Conservation (phyloP, 371 early-diverging fungal species). For the Mortierella polycephala region DNA sequence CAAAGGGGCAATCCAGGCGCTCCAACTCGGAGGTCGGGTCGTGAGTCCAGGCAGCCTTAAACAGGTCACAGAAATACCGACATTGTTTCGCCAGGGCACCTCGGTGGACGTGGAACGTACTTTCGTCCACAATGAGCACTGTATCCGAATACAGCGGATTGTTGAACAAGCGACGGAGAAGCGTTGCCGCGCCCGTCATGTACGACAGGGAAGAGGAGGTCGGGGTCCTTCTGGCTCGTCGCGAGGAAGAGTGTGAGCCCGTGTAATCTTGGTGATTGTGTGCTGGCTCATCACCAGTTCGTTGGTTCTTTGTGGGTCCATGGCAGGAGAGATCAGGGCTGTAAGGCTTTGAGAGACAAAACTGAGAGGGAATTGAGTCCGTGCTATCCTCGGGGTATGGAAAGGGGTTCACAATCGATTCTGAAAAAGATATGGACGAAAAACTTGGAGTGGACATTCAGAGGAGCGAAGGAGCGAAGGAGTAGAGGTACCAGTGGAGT, state of each 20-base stretch:
- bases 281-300: neutral
- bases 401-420: too few species aligned
- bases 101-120: constrained; percentile 15
- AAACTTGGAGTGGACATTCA: too few species aligned
- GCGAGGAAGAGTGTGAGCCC: neutral
- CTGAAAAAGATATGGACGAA: too few species aligned
- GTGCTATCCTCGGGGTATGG: too few species aligned
- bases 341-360: neutral
- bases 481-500: too few species aligned
- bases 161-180: constrained; percentile 19
- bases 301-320: too few species aligned
- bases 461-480: too few species aligned
- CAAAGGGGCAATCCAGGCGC: constrained; percentile 6
- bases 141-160: constrained; percentile 19
- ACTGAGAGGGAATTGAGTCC: too few species aligned
- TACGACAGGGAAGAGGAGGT: neutral
- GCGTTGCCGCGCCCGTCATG: neutral
- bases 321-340: neutral
- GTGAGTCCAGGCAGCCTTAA: neutral
- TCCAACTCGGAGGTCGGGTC: constrained; percentile 8
- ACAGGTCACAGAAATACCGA: constrained; percentile 15
- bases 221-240: too few species aligned
- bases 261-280: neutral
- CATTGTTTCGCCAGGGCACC: constrained; percentile 18
- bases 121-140: constrained; percentile 11